A percentile compares a stretch with the other conserved stretches of the same genome.
phyloP scores from a whole-genome alignment of 495 filamentous ascomycete species.

The Hypoxylon subgilvum region DNA sequence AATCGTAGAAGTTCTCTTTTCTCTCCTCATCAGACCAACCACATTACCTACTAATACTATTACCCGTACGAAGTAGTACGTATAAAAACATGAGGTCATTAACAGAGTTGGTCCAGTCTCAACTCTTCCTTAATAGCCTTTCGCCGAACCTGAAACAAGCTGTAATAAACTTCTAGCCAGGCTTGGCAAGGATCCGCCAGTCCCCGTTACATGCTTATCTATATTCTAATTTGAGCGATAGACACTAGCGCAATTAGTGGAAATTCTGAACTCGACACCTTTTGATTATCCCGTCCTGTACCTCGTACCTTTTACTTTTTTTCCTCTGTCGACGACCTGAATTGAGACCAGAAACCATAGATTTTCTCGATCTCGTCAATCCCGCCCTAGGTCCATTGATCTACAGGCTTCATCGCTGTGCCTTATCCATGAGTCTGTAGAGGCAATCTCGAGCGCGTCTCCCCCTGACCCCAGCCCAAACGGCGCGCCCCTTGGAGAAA shows the following conservation, averaged over 20 bases:
- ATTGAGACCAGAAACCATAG: conserved; percentile 17
- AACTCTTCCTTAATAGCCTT: no score
- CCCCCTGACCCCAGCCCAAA: conserved; percentile 21
- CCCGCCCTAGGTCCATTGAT: neutral
- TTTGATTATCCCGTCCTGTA: conserved; percentile 35
- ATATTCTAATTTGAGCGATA: conserved; percentile 32
- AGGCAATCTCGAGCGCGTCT: conserved; percentile 1
- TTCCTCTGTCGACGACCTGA: conserved; percentile 13
- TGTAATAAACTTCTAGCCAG: conserved; percentile 14
- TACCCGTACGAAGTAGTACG: no score
- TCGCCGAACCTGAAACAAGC: conserved; percentile 31
- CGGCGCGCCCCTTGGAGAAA: conserved; percentile 28
- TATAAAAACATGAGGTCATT: no score
- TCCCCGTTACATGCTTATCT: conserved; percentile 32
- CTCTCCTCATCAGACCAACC: no score
- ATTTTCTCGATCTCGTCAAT: conserved; percentile 10
- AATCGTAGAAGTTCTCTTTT: no score
- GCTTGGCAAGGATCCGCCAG: conserved; percentile 17
- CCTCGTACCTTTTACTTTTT: conserved; percentile 13
- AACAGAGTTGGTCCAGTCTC: no score
- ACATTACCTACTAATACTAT: no score
- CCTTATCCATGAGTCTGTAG: conserved; percentile 29
- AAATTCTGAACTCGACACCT: conserved; percentile 37
- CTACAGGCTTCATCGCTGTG: neutral
- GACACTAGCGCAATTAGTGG: conserved; percentile 30